Evolutionary conservation across 2,329 filamentous ascomycete species (phyloP).

Genomic region (Sporothrix globosa): DNA sequence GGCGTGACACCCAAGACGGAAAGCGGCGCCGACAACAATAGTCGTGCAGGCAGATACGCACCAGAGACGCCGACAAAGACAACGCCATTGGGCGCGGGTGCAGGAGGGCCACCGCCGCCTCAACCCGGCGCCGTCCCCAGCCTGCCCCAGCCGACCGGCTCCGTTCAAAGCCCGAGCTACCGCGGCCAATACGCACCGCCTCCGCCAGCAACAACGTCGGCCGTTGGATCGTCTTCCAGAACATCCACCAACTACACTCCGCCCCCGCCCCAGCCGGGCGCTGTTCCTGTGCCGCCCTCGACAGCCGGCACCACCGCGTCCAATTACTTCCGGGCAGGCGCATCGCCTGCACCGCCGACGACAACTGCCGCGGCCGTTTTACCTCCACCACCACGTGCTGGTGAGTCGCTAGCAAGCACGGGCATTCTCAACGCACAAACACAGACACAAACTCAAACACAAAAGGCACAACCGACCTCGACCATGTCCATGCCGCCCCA

Average conservation of each 20-base stretch:
- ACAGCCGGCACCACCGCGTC: conserved; percentile 21
- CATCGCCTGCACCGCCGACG: conserved; percentile 37
- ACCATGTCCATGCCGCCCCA: conserved; percentile 48
- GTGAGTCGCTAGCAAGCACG: conserved; percentile 37
- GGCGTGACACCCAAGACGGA: conserved; percentile 53
- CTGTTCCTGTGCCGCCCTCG: conserved; percentile 52
- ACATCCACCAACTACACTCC: conserved; percentile 47
- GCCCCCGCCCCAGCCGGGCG: conserved; percentile 61
- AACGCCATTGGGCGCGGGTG: conserved; percentile 30
- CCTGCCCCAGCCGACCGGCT: conserved; percentile 50
- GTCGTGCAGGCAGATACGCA: conserved; percentile 34
- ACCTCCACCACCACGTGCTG: conserved; percentile 38
- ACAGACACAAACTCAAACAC: too few species aligned
- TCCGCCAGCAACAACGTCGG: conserved; percentile 49
- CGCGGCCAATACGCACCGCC: conserved; percentile 44
- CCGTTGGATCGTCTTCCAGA: conserved; percentile 34
- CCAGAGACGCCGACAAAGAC: conserved; percentile 30
- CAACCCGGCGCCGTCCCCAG: conserved; percentile 53
- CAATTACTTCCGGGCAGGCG: conserved; percentile 45
- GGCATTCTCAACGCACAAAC: background rate
- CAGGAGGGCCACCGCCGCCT: conserved; percentile 48
- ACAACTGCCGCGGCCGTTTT: conserved; percentile 34
- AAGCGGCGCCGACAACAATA: conserved; percentile 30
- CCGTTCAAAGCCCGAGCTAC: conserved; percentile 43
- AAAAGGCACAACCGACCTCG: conserved; percentile 33